Percentiles rank a stretch among this genome's conserved stretches.
These are phyloP conservation scores for Apiotrichum laibachii DNA, from an alignment of 1,284 basidiomycete species.

Conservation along the genomic window DNA sequence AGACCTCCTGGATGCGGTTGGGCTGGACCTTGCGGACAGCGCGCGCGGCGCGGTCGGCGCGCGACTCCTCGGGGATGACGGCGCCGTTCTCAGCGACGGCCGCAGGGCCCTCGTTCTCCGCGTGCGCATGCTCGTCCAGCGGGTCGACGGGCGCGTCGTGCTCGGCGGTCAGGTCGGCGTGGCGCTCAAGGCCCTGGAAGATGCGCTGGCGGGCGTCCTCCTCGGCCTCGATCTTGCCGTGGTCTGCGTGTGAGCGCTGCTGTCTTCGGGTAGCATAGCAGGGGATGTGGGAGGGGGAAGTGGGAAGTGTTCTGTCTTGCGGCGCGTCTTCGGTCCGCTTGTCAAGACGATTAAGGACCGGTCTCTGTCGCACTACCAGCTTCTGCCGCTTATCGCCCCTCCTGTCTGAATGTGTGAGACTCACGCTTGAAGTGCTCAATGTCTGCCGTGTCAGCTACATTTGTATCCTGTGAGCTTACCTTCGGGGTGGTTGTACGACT, in stretches of 20 bases:
- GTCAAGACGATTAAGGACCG: too few relatives aligned
- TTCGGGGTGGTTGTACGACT: conserved; percentile 88
- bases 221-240: conserved; percentile 74
- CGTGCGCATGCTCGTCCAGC: conserved; percentile 44
- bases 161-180: conserved; percentile 42
- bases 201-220: conserved; percentile 62
- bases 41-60: conserved; percentile 6
- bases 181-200: conserved; percentile 42
- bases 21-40: conserved; percentile 5
- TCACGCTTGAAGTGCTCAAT: conserved; percentile 45
- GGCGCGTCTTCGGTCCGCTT: too few relatives aligned
- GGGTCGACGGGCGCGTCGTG: conserved; percentile 43
- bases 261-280: neutral
- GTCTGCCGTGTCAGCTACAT: conserved; percentile 24
- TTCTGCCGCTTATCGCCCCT: neutral
- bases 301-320: too few relatives aligned
- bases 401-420: neutral
- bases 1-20: neutral
- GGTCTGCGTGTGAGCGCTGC: conserved; percentile 56
- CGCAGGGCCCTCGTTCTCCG: conserved; percentile 37
- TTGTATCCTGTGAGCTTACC: conserved; percentile 55
- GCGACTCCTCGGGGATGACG: neutral
- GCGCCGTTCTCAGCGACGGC: conserved; percentile 4
- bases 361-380: neutral
- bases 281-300: neutral